These are phyloP conservation scores for Hanseniaspora clermontiae DNA, from an alignment of 805 yeast genomes.

Conservation along the genomic window DNA sequence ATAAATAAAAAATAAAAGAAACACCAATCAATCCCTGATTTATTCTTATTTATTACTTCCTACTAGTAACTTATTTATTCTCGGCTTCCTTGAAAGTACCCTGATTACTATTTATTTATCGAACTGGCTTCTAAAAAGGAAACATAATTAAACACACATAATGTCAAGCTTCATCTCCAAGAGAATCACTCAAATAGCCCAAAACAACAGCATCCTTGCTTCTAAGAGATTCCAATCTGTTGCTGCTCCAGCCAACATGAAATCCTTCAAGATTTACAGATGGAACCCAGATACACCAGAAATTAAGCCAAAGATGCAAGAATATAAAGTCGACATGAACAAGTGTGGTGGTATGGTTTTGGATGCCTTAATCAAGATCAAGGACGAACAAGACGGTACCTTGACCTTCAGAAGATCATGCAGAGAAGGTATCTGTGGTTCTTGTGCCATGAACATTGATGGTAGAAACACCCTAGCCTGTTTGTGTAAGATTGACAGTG, in stretches of 20 bases:
- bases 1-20: too few species aligned
- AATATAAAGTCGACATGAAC: slow-evolving; percentile 74
- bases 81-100: not conserved
- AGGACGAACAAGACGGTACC: slow-evolving; percentile 92
- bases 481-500: slow-evolving; percentile 81
- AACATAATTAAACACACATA: not conserved
- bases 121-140: slow-evolving; percentile 1
- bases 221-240: slow-evolving; percentile 14
- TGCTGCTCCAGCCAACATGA: slow-evolving; percentile 45
- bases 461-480: slow-evolving; percentile 96
- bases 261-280: slow-evolving; percentile 86
- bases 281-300: slow-evolving; percentile 98
- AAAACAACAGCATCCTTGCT: not conserved
- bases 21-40: slow-evolving; percentile 5
- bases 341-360: slow-evolving; percentile 95
- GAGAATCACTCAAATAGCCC: not conserved
- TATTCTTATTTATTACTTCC: not conserved
- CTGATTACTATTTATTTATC: not conserved
- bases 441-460: slow-evolving; percentile 99
- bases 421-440: slow-evolving; percentile 99
- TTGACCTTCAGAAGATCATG: slow-evolving; percentile 95
- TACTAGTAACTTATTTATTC: not conserved
- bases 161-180: slow-evolving; percentile 4
- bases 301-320: slow-evolving; percentile 74
- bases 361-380: slow-evolving; percentile 87